Percentiles rank a stretch among this genome's conserved stretches.
Evolutionary conservation across 208 protist species (phyloP).

Genomic region (Herpetomonas tarakana): DNA sequence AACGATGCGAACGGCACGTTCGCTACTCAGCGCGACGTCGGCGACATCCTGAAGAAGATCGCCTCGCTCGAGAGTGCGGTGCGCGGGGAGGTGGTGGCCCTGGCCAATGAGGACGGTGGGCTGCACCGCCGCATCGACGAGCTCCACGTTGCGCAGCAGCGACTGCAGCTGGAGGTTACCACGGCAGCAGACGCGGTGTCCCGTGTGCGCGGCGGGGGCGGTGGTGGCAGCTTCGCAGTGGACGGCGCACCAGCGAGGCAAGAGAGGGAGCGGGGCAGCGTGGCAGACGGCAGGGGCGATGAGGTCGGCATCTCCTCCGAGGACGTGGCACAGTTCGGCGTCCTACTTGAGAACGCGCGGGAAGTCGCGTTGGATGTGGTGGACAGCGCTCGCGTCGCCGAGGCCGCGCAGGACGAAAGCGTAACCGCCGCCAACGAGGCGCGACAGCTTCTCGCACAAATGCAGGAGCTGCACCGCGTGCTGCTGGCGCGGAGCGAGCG

Average conservation of each 20-base stretch:
- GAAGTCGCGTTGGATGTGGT: conserved; percentile 12
- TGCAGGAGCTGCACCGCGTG: background rate
- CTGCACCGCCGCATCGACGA: conserved; percentile 23
- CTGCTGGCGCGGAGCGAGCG: background rate
- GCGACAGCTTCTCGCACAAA: conserved; percentile 5
- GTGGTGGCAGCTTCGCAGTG: background rate
- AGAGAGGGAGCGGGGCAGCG: background rate
- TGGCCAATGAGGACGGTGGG: conserved; percentile 41
- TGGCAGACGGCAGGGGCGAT: background rate
- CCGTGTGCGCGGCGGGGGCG: too few species aligned
- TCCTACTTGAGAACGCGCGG: conserved; percentile 5
- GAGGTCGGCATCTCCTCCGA: background rate
- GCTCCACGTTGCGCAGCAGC: conserved; percentile 15
- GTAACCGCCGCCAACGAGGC: conserved; percentile 17
- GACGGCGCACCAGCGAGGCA: background rate
- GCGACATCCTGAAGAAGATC: conserved; percentile 54
- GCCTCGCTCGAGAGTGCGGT: conserved; percentile 62
- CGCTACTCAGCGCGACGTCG: conserved; percentile 47
- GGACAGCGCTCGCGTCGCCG: conserved; percentile 15
- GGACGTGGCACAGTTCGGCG: background rate
- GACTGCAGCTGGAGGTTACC: background rate
- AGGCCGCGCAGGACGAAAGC: conserved; percentile 24
- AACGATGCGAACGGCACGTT: conserved; percentile 48
- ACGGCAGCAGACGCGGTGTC: background rate
- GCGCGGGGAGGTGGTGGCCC: conserved; percentile 52